Conservation (phyloP, 768 basidiomycete genomes). For the Suillus subluteus region DNA sequence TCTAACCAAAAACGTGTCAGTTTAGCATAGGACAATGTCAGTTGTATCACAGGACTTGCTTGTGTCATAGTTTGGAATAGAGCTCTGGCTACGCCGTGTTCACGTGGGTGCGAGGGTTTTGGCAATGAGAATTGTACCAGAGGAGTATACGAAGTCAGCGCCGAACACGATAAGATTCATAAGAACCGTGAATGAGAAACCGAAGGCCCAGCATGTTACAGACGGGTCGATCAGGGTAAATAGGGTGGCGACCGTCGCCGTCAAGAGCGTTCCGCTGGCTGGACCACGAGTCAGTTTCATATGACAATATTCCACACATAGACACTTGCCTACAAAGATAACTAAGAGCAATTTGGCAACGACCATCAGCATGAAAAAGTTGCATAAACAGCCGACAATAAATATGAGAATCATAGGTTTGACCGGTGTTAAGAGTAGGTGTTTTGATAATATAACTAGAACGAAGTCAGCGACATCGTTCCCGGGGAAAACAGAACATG, state of each 20-base stretch:
- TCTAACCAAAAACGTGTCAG: conserved; percentile 36
- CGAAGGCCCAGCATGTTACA: conserved; percentile 72
- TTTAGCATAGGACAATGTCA: background rate
- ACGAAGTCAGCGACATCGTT: conserved; percentile 1
- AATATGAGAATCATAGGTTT: conserved; percentile 74
- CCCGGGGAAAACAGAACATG: conserved; percentile 26
- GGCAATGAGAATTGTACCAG: conserved; percentile 70
- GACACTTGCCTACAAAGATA: conserved; percentile 33
- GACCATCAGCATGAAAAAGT: conserved; percentile 47
- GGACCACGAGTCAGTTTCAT: conserved; percentile 12
- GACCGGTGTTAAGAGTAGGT: conserved; percentile 55
- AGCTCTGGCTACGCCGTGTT: conserved; percentile 77
- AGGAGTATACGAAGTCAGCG: conserved; percentile 70
- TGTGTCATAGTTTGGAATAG: conserved; percentile 81
- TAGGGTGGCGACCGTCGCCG: conserved; percentile 58
- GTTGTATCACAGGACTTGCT: conserved; percentile 35
- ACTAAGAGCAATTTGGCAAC: conserved; percentile 57
- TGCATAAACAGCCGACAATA: conserved; percentile 65
- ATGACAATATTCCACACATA: background rate
- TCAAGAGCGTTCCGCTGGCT: conserved; percentile 61
- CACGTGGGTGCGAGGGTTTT: conserved; percentile 64
- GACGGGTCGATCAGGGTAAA: conserved; percentile 67
- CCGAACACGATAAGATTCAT: conserved; percentile 67
- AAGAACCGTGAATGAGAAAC: conserved; percentile 68
- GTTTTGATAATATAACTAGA: conserved; percentile 65